phyloP scores from a whole-genome alignment of 768 basidiomycete genomes.

The Mycena crocata region DNA sequence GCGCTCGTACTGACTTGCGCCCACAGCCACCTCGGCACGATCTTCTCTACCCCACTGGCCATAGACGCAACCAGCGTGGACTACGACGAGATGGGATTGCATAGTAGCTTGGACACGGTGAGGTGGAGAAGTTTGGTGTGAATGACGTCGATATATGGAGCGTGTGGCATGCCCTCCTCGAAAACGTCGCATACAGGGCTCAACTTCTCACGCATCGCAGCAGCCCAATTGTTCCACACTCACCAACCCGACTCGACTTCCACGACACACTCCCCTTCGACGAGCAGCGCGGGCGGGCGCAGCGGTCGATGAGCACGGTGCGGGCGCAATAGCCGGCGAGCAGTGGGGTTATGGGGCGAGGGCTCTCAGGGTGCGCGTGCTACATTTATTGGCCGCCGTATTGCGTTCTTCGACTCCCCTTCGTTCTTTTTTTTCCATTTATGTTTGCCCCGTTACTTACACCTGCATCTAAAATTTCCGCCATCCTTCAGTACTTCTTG shows the following conservation, averaged over 20 bases:
- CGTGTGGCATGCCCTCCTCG: not conserved
- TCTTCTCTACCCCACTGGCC: slow-evolving; percentile 2
- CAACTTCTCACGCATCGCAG: not conserved
- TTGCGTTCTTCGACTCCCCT: too few relatives aligned
- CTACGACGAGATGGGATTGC: slow-evolving; percentile 2
- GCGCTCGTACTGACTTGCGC: slow-evolving; percentile 1
- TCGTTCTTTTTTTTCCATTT: too few relatives aligned
- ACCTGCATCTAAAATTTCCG: too few relatives aligned
- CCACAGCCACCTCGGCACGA: slow-evolving; percentile 10
- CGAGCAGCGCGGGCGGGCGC: not conserved
- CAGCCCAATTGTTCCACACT: not conserved
- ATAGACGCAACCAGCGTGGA: not conserved
- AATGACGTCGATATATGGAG: not conserved
- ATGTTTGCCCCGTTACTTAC: too few relatives aligned
- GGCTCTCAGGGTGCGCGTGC: slow-evolving; percentile 5
- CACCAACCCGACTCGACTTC: slow-evolving; percentile 1
- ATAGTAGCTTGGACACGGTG: slow-evolving; percentile 2
- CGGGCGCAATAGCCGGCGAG: slow-evolving; percentile 5
- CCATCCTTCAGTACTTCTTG: too few relatives aligned
- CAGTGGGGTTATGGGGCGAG: slow-evolving; percentile 5
- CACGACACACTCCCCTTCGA: not conserved
- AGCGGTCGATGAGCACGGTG: not conserved
- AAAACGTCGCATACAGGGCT: not conserved
- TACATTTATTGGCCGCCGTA: too few relatives aligned
- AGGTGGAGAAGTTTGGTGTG: slow-evolving; percentile 4